Evolutionary conservation across 2,329 filamentous ascomycete genomes (phyloP).

Genomic region (Claviceps digitariae): DNA sequence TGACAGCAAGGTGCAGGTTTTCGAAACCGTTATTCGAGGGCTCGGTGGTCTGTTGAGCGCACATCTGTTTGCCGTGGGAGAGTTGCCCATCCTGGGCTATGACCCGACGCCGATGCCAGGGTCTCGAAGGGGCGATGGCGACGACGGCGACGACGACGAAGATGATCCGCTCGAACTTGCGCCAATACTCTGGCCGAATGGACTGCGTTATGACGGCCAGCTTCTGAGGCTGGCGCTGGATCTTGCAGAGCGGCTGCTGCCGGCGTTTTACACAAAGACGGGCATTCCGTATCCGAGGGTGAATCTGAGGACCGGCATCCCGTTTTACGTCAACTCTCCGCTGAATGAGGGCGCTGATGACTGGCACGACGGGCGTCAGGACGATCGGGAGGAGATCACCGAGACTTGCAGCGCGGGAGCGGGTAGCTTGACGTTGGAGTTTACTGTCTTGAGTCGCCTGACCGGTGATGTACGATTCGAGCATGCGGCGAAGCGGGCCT

Average conservation of each 20-base stretch:
- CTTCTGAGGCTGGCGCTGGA: constrained; percentile 80
- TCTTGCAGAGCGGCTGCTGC: constrained; percentile 68
- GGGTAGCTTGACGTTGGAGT: constrained; percentile 89
- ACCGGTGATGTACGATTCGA: constrained; percentile 84
- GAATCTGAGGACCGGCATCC: constrained; percentile 79
- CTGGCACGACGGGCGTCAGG: constrained; percentile 19
- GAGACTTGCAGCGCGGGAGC: constrained; percentile 95
- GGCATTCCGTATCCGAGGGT: constrained; percentile 91
- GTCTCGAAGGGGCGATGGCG: not conserved
- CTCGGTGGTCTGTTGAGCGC: constrained; percentile 83
- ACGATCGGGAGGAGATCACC: constrained; percentile 52
- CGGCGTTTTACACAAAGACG: constrained; percentile 82
- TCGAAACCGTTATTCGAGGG: constrained; percentile 92
- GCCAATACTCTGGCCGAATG: constrained; percentile 59
- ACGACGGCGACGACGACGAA: constrained; percentile 7
- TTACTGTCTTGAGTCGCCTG: constrained; percentile 76
- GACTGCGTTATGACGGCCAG: constrained; percentile 77
- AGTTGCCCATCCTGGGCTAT: constrained; percentile 76
- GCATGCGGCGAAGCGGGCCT: constrained; percentile 75
- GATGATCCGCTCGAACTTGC: constrained; percentile 32
- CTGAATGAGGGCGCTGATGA: constrained; percentile 43
- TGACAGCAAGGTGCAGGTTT: constrained; percentile 97
- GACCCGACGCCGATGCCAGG: constrained; percentile 28
- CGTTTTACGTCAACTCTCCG: constrained; percentile 81
- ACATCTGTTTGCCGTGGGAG: constrained; percentile 83